Conservation (phyloP, 2,329 filamentous ascomycete species). For the Verticillium zaregamsianum region DNA sequence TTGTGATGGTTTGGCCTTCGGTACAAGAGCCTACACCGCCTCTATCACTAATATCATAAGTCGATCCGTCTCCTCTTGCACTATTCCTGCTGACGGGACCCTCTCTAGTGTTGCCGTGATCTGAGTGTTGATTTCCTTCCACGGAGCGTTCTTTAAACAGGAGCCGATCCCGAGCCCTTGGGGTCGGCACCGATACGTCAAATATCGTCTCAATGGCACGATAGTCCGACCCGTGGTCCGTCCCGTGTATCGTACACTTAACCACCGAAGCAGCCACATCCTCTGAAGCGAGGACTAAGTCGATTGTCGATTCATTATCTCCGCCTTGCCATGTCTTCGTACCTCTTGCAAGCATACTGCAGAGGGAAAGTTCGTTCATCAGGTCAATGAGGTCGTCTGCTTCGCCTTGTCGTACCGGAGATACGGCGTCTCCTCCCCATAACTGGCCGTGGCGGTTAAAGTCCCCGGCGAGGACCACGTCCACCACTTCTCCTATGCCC, state of each 20-base stretch:
- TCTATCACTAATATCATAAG: not conserved
- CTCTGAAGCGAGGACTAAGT: too few species aligned
- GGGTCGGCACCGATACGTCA: constrained; percentile 11
- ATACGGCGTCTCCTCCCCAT: too few species aligned
- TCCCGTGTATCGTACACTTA: constrained; percentile 11
- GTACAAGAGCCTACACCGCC: constrained; percentile 5
- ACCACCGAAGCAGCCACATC: not conserved
- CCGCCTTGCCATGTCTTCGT: too few species aligned
- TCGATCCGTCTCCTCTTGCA: constrained; percentile 2
- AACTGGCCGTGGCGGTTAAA: too few species aligned
- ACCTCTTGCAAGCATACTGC: too few species aligned
- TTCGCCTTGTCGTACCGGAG: too few species aligned
- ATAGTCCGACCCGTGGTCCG: constrained; percentile 24
- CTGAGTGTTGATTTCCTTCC: constrained; percentile 15
- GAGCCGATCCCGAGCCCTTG: constrained; percentile 9
- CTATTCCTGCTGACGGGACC: constrained; percentile 16
- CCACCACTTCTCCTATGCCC: too few species aligned
- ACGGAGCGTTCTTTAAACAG: constrained; percentile 21
- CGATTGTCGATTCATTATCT: too few species aligned
- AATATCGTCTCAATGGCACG: constrained; percentile 23
- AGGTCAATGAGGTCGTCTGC: too few species aligned
- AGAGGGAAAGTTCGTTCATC: too few species aligned
- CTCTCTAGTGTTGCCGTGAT: constrained; percentile 4
- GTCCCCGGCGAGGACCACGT: too few species aligned
- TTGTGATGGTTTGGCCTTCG: constrained; percentile 19